Evolutionary conservation across 192 early-diverging fungal species (phyloP).

Genomic region (Backusella circina): DNA sequence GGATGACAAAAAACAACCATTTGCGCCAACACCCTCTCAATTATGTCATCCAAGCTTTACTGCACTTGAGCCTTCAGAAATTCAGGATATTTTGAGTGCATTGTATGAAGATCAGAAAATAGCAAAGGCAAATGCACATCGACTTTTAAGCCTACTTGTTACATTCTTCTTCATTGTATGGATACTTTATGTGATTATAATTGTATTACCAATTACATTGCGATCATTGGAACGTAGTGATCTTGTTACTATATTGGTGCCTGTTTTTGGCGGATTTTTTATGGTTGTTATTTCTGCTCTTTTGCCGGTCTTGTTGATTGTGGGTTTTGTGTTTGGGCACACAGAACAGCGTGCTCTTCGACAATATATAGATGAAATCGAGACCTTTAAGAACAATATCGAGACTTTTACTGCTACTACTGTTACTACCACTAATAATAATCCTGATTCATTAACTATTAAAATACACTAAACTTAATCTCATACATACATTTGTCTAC

Average conservation of each 20-base stretch:
- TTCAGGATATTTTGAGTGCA: neutral
- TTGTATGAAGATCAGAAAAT: neutral
- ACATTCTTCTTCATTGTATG: neutral
- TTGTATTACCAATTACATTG: neutral
- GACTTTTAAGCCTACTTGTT: neutral
- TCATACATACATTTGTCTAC: neutral
- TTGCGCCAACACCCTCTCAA: neutral
- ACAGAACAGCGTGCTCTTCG: conserved; percentile 12
- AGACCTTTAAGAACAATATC: neutral
- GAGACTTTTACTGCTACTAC: neutral
- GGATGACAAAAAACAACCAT: neutral
- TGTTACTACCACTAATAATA: neutral
- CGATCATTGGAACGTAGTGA: neutral
- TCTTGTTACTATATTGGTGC: conserved; percentile 4
- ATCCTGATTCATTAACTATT: neutral
- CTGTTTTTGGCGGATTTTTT: conserved; percentile 4
- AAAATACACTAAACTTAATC: neutral
- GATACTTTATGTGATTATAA: conserved; percentile 3
- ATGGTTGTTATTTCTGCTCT: neutral
- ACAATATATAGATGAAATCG: conserved; percentile 11
- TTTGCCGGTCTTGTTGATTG: conserved; percentile 13
- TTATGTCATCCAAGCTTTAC: neutral
- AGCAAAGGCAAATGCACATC: neutral
- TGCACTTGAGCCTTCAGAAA: neutral
- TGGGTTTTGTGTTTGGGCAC: conserved; percentile 22